Conservation (phyloP, 2,329 filamentous ascomycete species). For the Cytospora mali region DNA sequence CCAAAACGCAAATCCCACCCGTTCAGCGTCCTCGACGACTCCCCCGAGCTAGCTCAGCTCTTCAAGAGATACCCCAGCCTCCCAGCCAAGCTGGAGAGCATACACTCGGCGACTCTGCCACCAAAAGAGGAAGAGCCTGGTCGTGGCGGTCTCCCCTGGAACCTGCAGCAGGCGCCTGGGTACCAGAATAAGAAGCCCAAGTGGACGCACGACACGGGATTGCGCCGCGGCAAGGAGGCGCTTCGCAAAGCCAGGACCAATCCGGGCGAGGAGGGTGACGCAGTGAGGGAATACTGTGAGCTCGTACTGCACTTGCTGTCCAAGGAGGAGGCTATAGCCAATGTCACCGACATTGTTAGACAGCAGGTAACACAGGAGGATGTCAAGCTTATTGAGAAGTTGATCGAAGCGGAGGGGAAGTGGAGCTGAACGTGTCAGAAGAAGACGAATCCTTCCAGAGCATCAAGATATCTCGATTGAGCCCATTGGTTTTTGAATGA, state of each 20-base stretch:
- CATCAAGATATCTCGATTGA: background rate
- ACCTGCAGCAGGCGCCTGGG: constrained; percentile 29
- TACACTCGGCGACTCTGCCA: constrained; percentile 53
- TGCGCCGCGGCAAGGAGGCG: constrained; percentile 57
- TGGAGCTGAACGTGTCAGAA: constrained; percentile 26
- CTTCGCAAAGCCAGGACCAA: constrained; percentile 54
- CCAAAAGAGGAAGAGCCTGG: constrained; percentile 35
- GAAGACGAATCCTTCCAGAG: background rate
- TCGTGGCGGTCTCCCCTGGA: constrained; percentile 29
- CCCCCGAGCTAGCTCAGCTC: constrained; percentile 51
- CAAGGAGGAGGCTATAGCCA: constrained; percentile 35
- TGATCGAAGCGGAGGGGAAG: constrained; percentile 51
- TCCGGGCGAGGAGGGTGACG: constrained; percentile 59
- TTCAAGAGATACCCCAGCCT: constrained; percentile 58
- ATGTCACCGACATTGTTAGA: constrained; percentile 44
- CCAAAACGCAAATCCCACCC: constrained; percentile 41
- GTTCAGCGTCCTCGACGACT: constrained; percentile 55
- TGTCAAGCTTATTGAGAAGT: constrained; percentile 50
- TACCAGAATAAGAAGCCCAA: constrained; percentile 41
- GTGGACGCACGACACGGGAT: constrained; percentile 63
- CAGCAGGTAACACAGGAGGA: constrained; percentile 52
- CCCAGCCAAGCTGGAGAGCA: constrained; percentile 48
- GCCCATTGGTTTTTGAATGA: background rate
- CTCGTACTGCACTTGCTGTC: constrained; percentile 55
- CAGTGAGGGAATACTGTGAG: constrained; percentile 62